These are phyloP conservation scores for Bryoerythrophyllum caledonicum DNA, from an alignment of 225 moss, liverwort and hornwort genomes.

Conservation along the genomic window DNA sequence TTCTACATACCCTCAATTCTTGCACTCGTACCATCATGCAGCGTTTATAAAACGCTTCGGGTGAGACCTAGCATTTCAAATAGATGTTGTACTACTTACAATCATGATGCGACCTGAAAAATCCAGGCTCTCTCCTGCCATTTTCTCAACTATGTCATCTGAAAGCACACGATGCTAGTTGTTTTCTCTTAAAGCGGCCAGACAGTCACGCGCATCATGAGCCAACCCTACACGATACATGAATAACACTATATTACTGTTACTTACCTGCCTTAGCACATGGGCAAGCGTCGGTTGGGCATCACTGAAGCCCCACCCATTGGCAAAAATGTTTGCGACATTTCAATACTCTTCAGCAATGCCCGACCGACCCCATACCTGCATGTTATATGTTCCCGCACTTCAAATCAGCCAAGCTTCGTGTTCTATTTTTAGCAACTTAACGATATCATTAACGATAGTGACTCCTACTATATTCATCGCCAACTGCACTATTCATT, in stretches of 20 bases:
- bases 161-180: background rate
- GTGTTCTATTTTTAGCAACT: no score
- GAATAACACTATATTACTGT: slow-evolving; percentile 34
- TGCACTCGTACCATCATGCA: background rate
- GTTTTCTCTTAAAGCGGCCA: slow-evolving; percentile 1
- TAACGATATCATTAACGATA: no score
- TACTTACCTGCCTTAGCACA: slow-evolving; percentile 59
- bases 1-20: no score
- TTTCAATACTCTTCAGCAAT: slow-evolving; percentile 70
- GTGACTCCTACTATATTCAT: no score
- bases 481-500: no score
- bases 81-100: background rate
- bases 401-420: slow-evolving; percentile 51
- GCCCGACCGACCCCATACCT: slow-evolving; percentile 67
- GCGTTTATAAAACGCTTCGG: background rate
- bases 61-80: background rate
- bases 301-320: slow-evolving; percentile 62
- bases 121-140: no score
- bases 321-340: no score
- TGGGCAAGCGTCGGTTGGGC: slow-evolving; percentile 64
- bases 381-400: slow-evolving; percentile 53
- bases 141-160: slow-evolving; percentile 10
- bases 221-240: slow-evolving; percentile 13
- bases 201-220: no score
- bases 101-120: no score